These are phyloP conservation scores for Ilex asprella DNA, from an alignment of 257 asterid species.

Conservation along the genomic window DNA sequence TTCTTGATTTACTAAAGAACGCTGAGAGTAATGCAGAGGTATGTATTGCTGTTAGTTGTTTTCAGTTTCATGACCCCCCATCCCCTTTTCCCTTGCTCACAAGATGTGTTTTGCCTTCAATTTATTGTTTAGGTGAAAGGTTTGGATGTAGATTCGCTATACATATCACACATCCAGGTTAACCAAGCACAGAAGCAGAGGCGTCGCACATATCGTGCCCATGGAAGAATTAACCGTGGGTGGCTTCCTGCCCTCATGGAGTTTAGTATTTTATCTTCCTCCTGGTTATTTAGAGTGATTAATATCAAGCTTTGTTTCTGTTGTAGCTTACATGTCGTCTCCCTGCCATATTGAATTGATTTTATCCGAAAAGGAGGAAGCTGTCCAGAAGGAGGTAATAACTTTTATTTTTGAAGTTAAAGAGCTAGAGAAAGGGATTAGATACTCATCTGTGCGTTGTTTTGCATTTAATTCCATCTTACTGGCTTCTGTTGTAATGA, in stretches of 20 bases:
- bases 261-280: neutral
- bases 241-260: neutral
- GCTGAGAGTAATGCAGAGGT: conserved; percentile 95
- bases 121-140: conserved; percentile 58
- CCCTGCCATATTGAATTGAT: conserved; percentile 72
- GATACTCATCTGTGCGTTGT: too few species aligned
- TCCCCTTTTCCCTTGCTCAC: too few species aligned
- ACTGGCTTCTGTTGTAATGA: neutral
- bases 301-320: neutral
- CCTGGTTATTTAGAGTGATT: neutral
- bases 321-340: conserved; percentile 59
- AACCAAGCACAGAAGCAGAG: conserved; percentile 89
- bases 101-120: neutral
- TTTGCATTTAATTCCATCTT: too few species aligned
- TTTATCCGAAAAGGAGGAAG: conserved; percentile 59
- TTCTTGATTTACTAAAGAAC: conserved; percentile 71
- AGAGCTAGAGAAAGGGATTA: neutral
- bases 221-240: conserved; percentile 70
- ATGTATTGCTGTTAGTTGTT: neutral
- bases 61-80: neutral
- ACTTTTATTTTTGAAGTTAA: too few species aligned
- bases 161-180: conserved; percentile 86
- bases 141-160: conserved; percentile 82
- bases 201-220: conserved; percentile 83
- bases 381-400: conserved; percentile 61